Evolutionary conservation across 495 filamentous ascomycete species (phyloP).

Genomic region (Penicillium parvum): DNA sequence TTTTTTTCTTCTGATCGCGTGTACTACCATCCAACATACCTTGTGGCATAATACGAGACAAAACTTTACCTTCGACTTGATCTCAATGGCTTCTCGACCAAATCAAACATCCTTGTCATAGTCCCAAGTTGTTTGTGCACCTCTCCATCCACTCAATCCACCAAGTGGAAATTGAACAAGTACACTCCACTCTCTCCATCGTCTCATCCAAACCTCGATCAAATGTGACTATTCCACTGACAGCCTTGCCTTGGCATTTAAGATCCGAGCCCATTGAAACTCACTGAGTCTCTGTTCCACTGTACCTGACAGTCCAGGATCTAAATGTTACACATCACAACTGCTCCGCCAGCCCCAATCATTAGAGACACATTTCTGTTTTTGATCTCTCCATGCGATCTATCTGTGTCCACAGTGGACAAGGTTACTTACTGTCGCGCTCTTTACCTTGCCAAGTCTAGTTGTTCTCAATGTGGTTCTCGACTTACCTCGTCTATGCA

Average conservation of each 20-base stretch:
- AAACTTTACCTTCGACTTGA: neutral
- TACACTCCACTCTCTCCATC: too few relatives aligned
- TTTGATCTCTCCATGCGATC: conserved; percentile 23
- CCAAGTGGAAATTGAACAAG: too few relatives aligned
- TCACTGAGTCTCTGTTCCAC: conserved; percentile 3
- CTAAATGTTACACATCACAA: conserved; percentile 31
- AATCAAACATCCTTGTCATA: neutral
- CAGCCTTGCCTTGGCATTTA: too few relatives aligned
- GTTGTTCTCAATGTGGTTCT: neutral
- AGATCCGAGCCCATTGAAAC: neutral
- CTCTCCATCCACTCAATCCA: too few relatives aligned
- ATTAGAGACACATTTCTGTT: neutral
- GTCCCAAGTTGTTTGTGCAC: too few relatives aligned
- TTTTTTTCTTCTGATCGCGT: conserved; percentile 10
- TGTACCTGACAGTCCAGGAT: conserved; percentile 8
- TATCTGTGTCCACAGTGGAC: conserved; percentile 19
- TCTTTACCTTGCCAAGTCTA: neutral
- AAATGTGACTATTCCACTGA: too few relatives aligned
- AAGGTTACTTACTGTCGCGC: neutral
- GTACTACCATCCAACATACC: conserved; percentile 16
- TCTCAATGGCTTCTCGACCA: neutral
- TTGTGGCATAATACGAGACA: conserved; percentile 20
- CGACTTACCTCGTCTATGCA: neutral
- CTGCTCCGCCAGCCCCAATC: conserved; percentile 2
- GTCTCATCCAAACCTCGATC: too few relatives aligned